phyloP scores from a whole-genome alignment of 2,329 filamentous ascomycete genomes.

The Delphinella strobiligena region DNA sequence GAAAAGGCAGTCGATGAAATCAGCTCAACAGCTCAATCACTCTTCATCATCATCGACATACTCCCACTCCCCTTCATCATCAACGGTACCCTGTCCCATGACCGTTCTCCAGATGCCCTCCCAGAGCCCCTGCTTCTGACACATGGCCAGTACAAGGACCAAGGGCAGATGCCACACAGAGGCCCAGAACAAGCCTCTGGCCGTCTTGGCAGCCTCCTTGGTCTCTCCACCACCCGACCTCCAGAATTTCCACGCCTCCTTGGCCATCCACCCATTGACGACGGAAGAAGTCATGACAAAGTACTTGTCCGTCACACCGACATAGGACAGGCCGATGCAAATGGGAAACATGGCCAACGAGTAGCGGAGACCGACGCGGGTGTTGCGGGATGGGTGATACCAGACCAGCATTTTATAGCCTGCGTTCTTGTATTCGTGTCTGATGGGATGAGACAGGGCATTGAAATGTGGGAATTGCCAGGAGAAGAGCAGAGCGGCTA shows the following conservation, averaged over 20 bases:
- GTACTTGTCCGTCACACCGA: conserved; percentile 70
- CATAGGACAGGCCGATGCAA: conserved; percentile 66
- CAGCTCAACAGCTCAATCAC: too few relatives aligned
- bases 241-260: conserved; percentile 75
- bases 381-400: conserved; percentile 76
- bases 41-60: conserved; percentile 17
- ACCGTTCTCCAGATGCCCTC: conserved; percentile 63
- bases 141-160: conserved; percentile 77
- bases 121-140: conserved; percentile 91
- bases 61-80: conserved; percentile 43
- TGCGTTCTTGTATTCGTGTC: conserved; percentile 70
- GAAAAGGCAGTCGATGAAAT: too few relatives aligned
- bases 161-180: conserved; percentile 93
- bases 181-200: conserved; percentile 85
- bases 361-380: conserved; percentile 78
- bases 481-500: conserved; percentile 73
- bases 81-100: conserved; percentile 47
- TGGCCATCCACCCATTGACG: conserved; percentile 75
- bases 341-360: conserved; percentile 76
- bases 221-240: conserved; percentile 64
- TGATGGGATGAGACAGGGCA: conserved; percentile 76
- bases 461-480: conserved; percentile 99
- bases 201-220: conserved; percentile 33
- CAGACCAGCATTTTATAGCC: conserved; percentile 67
- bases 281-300: conserved; percentile 72